phyloP scores from a whole-genome alignment of 768 basidiomycete genomes.

The Rhodotorula toruloides region DNA sequence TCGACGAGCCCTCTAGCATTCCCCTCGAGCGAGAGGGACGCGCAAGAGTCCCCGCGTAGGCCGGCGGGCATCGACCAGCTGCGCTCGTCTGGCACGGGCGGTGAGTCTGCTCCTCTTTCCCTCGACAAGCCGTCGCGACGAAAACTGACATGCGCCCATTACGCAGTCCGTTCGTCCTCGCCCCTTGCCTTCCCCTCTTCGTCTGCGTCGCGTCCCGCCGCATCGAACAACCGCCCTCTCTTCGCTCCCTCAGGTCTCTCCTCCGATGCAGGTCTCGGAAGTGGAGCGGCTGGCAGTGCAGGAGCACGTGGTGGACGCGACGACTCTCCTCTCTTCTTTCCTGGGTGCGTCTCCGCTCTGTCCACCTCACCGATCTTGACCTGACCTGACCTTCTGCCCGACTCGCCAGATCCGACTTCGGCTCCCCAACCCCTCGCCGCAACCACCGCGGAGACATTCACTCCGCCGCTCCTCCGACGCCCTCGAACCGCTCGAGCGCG shows the following conservation, averaged over 20 bases:
- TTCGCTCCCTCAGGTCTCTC: conserved; percentile 32
- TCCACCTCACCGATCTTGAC: background rate
- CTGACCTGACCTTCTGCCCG: background rate
- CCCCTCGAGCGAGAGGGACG: conserved; percentile 15
- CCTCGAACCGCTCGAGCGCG: conserved; percentile 19
- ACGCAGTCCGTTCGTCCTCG: conserved; percentile 42
- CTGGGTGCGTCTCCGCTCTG: conserved; percentile 45
- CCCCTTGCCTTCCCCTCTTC: conserved; percentile 49
- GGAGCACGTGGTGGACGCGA: conserved; percentile 21
- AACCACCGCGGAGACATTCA: conserved; percentile 86
- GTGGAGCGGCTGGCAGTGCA: conserved; percentile 12
- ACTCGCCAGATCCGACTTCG: conserved; percentile 39
- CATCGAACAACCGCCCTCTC: conserved; percentile 29
- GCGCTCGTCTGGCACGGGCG: background rate
- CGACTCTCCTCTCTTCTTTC: conserved; percentile 49
- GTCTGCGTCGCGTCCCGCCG: conserved; percentile 35
- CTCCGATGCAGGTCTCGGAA: conserved; percentile 25
- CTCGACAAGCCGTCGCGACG: background rate
- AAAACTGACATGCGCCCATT: background rate
- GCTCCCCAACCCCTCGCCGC: conserved; percentile 59
- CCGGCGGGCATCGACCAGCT: conserved; percentile 5
- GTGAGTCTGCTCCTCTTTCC: background rate
- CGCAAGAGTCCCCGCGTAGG: conserved; percentile 10
- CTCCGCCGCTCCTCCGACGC: conserved; percentile 61
- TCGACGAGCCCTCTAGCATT: conserved; percentile 34